Evolutionary conservation across 495 filamentous ascomycete genomes (phyloP).

Genomic region (Amniculicola lignicola): DNA sequence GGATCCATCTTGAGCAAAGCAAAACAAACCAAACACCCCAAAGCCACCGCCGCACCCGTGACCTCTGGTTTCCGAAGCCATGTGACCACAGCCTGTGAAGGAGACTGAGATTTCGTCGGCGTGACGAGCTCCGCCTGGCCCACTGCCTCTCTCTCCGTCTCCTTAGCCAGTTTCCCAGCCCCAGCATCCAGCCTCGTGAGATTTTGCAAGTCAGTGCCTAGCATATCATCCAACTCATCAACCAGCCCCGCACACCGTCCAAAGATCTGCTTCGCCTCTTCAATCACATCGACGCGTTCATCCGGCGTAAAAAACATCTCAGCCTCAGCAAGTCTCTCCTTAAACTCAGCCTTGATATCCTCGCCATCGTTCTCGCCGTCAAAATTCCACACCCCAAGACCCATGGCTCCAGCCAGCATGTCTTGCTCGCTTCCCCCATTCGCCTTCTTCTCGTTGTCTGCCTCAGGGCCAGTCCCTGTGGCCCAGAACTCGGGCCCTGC

Average conservation of each 20-base stretch:
- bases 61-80: slow-evolving; percentile 27
- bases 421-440: background rate
- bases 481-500: slow-evolving; percentile 50
- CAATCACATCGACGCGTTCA: slow-evolving; percentile 50
- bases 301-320: slow-evolving; percentile 44
- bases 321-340: slow-evolving; percentile 40
- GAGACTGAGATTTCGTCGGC: background rate
- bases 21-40: slow-evolving; percentile 23
- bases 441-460: background rate
- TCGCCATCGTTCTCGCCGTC: slow-evolving; percentile 38
- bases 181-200: slow-evolving; percentile 4
- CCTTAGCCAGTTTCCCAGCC: background rate
- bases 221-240: slow-evolving; percentile 39
- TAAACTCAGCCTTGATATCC: slow-evolving; percentile 45
- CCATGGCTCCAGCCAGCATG: slow-evolving; percentile 7
- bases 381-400: slow-evolving; percentile 41
- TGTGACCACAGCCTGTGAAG: background rate
- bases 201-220: slow-evolving; percentile 16
- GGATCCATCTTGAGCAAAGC: slow-evolving; percentile 16
- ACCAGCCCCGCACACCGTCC: slow-evolving; percentile 41
- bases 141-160: background rate
- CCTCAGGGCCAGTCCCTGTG: background rate
- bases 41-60: slow-evolving; percentile 15
- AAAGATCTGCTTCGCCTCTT: slow-evolving; percentile 50
- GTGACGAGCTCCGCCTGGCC: background rate